Base-by-base conservation (phyloP, 1,284 basidiomycete species). In the Ustilago shanxiensis region DNA sequence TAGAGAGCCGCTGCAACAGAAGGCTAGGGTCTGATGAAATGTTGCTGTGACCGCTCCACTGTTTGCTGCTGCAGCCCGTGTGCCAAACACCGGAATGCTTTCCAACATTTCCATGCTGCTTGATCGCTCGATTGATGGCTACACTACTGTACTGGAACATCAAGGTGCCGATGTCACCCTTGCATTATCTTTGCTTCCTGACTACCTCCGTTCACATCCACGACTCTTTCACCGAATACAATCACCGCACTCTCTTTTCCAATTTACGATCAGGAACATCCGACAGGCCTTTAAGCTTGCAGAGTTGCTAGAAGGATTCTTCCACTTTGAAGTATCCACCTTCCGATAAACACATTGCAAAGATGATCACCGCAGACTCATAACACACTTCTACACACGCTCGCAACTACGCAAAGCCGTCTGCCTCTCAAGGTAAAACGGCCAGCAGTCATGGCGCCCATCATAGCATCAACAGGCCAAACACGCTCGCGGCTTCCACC, bases 401-500 rank as follows among this genome's bases (percentile, higher is more conserved):
- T 31, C 35, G 44, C 14, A 18, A 14, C 54, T 28, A 20, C 51
- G 14, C 9, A 13, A 14, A 24, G 16, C 13, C 39, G n/a, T 18
- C 11, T 26, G 24, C 24, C n/a, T n/a, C 26, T 11, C 4, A 24
- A 20, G 35, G 26, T 6, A 8, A n/a, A 33, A 18, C 20, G 44
- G 16, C 10, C 29, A 35, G 37, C 29, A 39, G 52, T 55, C 7
- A 72, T 72, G 70, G 57, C 65, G 41, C 70, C 70, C 16, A 33
- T 67, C 47, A 72, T 72, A 44, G 20, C 60, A 13, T 52, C 57
- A 11, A 24, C 60, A 37, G 70, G 64, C 49, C 72, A 75, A 45
- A 62, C 67, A 13, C 63, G 72, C 52, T 70, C 72, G 33, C 60
- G 72, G 39, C 64, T 75, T 10, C 72, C 72, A 9, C 33, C 67